Evolutionary conservation across 345 rosid species (phyloP), one percentile per base, ranked within the genome.

Genomic region (Raphanus raphanistrum): DNA sequence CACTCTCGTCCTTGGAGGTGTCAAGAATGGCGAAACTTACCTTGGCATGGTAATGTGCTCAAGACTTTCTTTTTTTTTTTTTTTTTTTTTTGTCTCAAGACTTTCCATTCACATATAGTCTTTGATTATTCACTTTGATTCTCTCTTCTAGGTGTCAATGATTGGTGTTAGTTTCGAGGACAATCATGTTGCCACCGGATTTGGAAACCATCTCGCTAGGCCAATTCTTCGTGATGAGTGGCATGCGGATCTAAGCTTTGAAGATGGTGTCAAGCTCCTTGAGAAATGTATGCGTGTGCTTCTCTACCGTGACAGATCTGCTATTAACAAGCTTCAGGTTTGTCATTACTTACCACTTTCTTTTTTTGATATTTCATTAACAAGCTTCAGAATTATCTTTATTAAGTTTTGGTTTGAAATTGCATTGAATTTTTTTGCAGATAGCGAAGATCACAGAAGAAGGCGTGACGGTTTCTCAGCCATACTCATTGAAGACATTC

Each of bases 261-360:
- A 96, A 87, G 99, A 93, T 68, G 98, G 96, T 63, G 95, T 96
- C 48, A 88, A 86, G 77, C 77, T 96, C 58, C 83, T 96, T 78
- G 99, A 96, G 92, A 93, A 93, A 69, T 93, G 99, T 80, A 93
- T 96, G 99, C 96, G 94, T 25, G 97, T 93, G 68, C 96, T 96
- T 70, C 87, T 96, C 21, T 91, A 92, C 85, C 98, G 99, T 59
- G 99, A 96, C 81, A 87, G 97, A 80, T 93, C 97, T 77, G 98
- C 99, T 33, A 84, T 93, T 71, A 93, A 96, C 85, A 96, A 96
- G 90, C 82, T 91, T 81, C 99, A 96, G 98, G 99, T 94, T 73
- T 72, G 85, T 77, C 54, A 29, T 43, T 1, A 10, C 54, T 12
- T 11, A 43, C 11, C n/a, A 31, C 33, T 16, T 8, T 43, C 55